Evolutionary conservation across 164 flowering plant species (phyloP).

Genomic region (Chimonanthus salicifolius): DNA sequence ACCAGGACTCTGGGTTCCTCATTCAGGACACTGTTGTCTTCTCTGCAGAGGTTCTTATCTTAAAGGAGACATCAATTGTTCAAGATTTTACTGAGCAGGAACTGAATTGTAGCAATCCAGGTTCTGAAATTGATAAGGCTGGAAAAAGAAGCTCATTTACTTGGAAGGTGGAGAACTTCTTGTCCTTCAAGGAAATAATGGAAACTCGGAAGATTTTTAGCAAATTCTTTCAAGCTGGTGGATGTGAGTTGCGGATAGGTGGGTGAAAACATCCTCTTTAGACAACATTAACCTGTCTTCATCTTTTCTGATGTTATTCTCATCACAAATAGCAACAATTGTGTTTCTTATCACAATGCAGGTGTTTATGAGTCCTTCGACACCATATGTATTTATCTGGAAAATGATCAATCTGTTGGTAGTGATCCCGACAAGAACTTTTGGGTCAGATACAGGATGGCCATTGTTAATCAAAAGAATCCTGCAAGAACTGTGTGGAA

Average conservation of each 20-base stretch:
- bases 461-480: conserved; percentile 85
- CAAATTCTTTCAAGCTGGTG: conserved; percentile 96
- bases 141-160: conserved; percentile 73
- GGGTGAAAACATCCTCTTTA: conserved; percentile 19
- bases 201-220: conserved; percentile 95
- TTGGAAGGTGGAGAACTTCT: conserved; percentile 96
- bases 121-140: conserved; percentile 32
- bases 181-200: conserved; percentile 95
- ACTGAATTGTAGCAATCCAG: conserved; percentile 27
- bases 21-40: conserved; percentile 85
- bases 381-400: conserved; percentile 92
- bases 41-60: conserved; percentile 95
- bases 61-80: conserved; percentile 77
- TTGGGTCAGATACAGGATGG: conserved; percentile 97
- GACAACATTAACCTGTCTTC: background rate
- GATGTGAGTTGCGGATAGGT: conserved; percentile 99
- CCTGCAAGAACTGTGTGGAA: conserved; percentile 93
- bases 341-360: conserved; percentile 25
- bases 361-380: conserved; percentile 95
- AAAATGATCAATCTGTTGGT: conserved; percentile 93
- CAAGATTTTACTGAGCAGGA: conserved; percentile 63
- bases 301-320: background rate
- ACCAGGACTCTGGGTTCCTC: conserved; percentile 96
- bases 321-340: background rate
- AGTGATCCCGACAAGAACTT: conserved; percentile 89